These are phyloP conservation scores for Lithocarpus polystachyus DNA, from an alignment of 306 rosid species.

Conservation along the genomic window DNA sequence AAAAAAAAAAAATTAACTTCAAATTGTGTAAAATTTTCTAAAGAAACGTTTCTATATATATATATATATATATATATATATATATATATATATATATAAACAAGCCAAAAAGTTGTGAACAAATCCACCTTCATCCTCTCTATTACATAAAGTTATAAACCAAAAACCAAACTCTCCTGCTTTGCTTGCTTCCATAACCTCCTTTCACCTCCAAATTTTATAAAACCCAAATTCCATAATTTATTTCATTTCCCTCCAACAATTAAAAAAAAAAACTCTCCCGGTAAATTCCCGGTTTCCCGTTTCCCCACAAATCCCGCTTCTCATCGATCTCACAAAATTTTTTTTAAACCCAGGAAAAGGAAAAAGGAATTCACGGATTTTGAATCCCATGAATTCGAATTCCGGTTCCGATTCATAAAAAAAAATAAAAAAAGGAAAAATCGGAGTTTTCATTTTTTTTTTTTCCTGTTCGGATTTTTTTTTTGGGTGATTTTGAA, in stretches of 20 bases:
- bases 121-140: too few species aligned
- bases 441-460: conserved; percentile 10
- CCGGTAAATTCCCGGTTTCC: neutral
- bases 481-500: neutral
- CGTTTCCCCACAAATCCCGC: neutral
- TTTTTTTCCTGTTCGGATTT: too few species aligned
- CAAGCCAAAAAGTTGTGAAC: too few species aligned
- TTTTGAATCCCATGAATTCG: neutral
- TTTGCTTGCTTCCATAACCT: neutral
- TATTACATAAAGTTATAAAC: too few species aligned
- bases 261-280: neutral
- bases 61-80: too few species aligned
- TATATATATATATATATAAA: too few species aligned
- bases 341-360: too few species aligned
- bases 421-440: too few species aligned
- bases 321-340: neutral
- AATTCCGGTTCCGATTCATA: neutral
- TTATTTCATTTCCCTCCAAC: neutral
- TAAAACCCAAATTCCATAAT: neutral
- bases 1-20: too few species aligned
- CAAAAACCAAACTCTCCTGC: neutral
- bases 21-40: too few species aligned
- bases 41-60: too few species aligned
- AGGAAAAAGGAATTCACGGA: conserved; percentile 1
- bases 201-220: neutral